phyloP scores from a whole-genome alignment of 345 rosid species.

The Firmiana major region DNA sequence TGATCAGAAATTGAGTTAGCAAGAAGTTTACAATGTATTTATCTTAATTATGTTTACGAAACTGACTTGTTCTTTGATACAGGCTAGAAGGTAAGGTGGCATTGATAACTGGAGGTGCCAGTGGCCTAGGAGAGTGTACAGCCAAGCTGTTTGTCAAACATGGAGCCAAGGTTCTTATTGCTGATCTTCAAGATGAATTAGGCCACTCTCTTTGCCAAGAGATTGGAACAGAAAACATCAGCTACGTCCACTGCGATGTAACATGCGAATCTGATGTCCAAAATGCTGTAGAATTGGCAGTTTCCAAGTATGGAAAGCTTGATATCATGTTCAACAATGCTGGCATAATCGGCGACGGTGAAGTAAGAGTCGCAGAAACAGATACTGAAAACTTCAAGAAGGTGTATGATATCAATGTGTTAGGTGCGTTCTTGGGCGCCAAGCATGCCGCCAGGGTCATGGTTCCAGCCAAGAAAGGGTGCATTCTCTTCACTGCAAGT shows the following conservation, averaged over 20 bases:
- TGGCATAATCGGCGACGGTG: not conserved
- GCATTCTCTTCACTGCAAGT: conserved; percentile 21
- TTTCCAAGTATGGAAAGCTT: conserved; percentile 25
- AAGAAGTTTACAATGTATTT: not conserved
- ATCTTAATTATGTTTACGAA: not conserved
- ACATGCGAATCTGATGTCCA: conserved; percentile 21
- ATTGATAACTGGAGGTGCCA: conserved; percentile 20
- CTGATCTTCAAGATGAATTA: conserved; percentile 28
- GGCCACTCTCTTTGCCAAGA: conserved; percentile 10
- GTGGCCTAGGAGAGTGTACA: conserved; percentile 18
- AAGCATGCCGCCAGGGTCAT: conserved; percentile 34
- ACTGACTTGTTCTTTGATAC: not conserved
- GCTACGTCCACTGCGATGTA: conserved; percentile 26
- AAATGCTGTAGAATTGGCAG: conserved; percentile 17
- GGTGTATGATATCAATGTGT: conserved; percentile 9
- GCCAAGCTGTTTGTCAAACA: conserved; percentile 19
- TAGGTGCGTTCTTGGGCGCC: conserved; percentile 24
- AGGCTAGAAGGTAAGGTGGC: conserved; percentile 22
- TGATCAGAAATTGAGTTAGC: too few species aligned
- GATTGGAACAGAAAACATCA: conserved; percentile 18
- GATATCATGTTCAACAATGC: conserved; percentile 39
- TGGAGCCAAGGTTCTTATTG: conserved; percentile 26
- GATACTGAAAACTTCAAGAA: conserved; percentile 18
- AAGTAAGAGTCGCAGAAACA: not conserved
- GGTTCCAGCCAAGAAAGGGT: conserved; percentile 24